Evolutionary conservation across 108 stramenopile species (phyloP), one percentile per base, ranked within the genome.

Genomic region (Stephanodiscus minutulus): DNA sequence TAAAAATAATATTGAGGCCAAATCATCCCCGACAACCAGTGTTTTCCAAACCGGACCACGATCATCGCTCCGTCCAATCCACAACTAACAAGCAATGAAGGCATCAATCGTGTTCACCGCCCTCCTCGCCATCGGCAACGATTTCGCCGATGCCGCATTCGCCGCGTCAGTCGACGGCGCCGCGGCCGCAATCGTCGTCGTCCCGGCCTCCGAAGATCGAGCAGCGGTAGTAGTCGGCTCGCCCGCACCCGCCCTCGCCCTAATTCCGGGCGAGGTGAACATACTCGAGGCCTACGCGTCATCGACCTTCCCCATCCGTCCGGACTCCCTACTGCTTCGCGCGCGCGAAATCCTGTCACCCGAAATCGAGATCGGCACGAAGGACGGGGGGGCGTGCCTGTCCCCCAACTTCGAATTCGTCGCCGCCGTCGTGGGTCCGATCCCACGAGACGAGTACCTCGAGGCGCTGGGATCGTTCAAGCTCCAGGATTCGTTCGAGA

Each of bases 321-420:
- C 90, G 4, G 62, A 78, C 21, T 63, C 63, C 35, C 64, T 91
- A 33, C 79, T 87, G n/a, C 36, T 12, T 5, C 82, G 79, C 33
- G 81, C 85, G 61, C 83, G 82, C 35, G 33, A 82, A 65, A 53
- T 91, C 24, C 67, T 87, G 31, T 55, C 63, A 10, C 76, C 77
- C 5, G 61, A 83, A 52, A 47, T 76, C 9, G 82, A 47, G 17
- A 46, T 91, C 48, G 87, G 86, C 8, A 76, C 72, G 7, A 68
- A 77, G 55, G 88, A 88, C 62, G 76, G 50, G 49, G 83, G 86
- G 39, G 82, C 57, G 18, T 87, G 86, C 64, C 83, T 91, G 36
- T 88, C 92, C 1, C 77, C 85, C 5, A 76, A 86, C 41, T 92
- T 92, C 66, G 85, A 90, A 67, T 92, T 92, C 61, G 76, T 81